These are phyloP conservation scores for Spinacia oleracea DNA, from an alignment of 179 eudicot species.

Conservation along the genomic window DNA sequence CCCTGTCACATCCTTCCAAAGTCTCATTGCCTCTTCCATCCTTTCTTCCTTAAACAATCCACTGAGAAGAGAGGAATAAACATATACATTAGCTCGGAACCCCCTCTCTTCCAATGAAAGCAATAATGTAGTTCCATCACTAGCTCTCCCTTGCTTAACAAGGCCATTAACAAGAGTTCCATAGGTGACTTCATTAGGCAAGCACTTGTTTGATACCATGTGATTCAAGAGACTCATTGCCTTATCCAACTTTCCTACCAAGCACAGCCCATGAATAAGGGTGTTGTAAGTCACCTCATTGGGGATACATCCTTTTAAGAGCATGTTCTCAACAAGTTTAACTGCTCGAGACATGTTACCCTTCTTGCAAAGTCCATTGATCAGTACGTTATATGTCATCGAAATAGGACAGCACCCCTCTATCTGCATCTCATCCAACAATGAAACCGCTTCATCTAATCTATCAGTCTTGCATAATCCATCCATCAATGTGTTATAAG, in stretches of 20 bases:
- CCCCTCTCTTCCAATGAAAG: slow-evolving; percentile 74
- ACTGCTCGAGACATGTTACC: slow-evolving; percentile 81
- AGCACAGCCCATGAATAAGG: slow-evolving; percentile 82
- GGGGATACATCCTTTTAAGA: slow-evolving; percentile 79
- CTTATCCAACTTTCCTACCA: slow-evolving; percentile 79
- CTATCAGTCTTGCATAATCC: slow-evolving; percentile 80
- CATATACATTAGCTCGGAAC: slow-evolving; percentile 46
- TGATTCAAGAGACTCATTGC: slow-evolving; percentile 70
- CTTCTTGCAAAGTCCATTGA: slow-evolving; percentile 75
- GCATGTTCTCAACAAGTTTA: slow-evolving; percentile 87
- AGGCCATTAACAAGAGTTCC: slow-evolving; percentile 87
- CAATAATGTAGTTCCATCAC: slow-evolving; percentile 58
- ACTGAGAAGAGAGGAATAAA: slow-evolving; percentile 76
- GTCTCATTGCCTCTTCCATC: slow-evolving; percentile 52
- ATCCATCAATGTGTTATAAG: slow-evolving; percentile 90
- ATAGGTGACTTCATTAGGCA: slow-evolving; percentile 82
- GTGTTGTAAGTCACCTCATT: slow-evolving; percentile 89
- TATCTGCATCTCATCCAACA: slow-evolving; percentile 96
- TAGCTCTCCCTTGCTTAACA: slow-evolving; percentile 70
- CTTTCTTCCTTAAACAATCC: slow-evolving; percentile 84
- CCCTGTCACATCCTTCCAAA: slow-evolving; percentile 69
- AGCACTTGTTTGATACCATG: slow-evolving; percentile 66
- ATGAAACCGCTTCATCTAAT: slow-evolving; percentile 72
- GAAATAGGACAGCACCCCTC: slow-evolving; percentile 79
- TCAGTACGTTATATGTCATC: slow-evolving; percentile 66